Percentiles rank a stretch among this genome's conserved stretches.
Conservation (phyloP, 306 rosid species). For the Citrullus colocynthis region DNA sequence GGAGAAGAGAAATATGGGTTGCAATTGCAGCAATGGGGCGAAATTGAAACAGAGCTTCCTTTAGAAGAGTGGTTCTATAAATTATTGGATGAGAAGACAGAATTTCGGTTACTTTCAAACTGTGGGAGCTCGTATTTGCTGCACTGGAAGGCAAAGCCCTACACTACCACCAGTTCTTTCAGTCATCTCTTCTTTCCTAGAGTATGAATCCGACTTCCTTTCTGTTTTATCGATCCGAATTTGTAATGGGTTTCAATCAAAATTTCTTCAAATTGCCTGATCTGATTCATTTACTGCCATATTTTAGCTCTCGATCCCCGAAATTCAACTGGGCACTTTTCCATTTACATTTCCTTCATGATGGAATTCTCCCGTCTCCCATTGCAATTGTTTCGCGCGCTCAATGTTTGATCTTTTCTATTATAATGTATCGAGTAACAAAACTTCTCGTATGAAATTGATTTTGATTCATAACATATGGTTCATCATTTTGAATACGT, state of each 20-base stretch:
- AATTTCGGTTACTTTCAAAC: not conserved
- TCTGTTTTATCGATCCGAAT: not conserved
- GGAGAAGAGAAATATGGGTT: not conserved
- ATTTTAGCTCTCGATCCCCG: not conserved
- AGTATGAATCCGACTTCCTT: not conserved
- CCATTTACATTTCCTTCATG: not conserved
- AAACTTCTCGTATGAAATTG: not conserved
- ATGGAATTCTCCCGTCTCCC: not conserved
- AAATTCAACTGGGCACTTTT: not conserved
- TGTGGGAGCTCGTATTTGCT: slow-evolving; percentile 4
- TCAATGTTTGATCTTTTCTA: not conserved
- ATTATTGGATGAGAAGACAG: not conserved
- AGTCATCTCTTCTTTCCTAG: not conserved
- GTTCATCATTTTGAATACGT: not conserved
- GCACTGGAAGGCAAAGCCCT: not conserved
- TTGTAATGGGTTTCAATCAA: not conserved
- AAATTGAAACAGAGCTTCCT: not conserved
- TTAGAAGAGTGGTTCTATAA: not conserved
- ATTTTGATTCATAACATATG: not conserved
- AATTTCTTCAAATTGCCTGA: not conserved
- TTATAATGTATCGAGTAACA: not conserved
- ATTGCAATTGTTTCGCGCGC: not conserved
- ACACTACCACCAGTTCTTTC: not conserved
- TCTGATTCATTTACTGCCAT: not conserved
- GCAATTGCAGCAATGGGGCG: slow-evolving; percentile 3